Evolutionary conservation across 805 yeast species (phyloP), one percentile per base, ranked within the genome.

Genomic region (Tetrapisispora namnaoensis): DNA sequence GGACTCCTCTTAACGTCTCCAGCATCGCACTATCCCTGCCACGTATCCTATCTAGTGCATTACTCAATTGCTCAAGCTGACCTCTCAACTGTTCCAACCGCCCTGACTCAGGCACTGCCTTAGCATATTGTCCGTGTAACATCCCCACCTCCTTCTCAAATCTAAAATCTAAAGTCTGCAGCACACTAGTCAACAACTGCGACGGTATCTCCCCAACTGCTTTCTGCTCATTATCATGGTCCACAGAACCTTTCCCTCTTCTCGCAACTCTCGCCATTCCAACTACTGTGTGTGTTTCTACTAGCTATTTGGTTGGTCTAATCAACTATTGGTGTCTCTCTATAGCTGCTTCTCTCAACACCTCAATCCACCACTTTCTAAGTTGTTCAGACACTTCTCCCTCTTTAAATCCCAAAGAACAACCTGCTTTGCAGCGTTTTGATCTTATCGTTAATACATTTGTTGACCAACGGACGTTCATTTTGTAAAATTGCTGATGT

Each of bases 131-230:
- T 0, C 90, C 90, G 54, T 75, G 80, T 22, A 83, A 63, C 46
- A 77, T 63, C 1, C 89, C 89, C 17, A 76, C 69, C 37, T 78
- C 76, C 4, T 75, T 68, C 56, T 82, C 86, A 58, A 78, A 83
- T 1, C 76, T 66, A 47, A 83, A 62, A 43, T 73, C 70, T 37
- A 82, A 63, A 53, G 77, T 78, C 42, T 68, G 67, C 47, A 83
- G 66, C 14, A 83, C 74, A 48, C 76, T 75, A 28, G 73, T 73
- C 46, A 83, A 51, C 3, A 73, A 66, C 27, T 61, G 55, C 1
- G 76, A 67, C 1, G 80, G 34, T n/a, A 14, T 17, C 17, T 35
- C 39, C 32, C 10, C n/a, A 10, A 17, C 18, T 20, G 17, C 22
- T 2, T 9, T 4, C 16, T 21, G 35, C 8, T 35, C 45, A 27